Base-by-base conservation (phyloP, 768 basidiomycete genomes). In the Gautieria morchelliformis region DNA sequence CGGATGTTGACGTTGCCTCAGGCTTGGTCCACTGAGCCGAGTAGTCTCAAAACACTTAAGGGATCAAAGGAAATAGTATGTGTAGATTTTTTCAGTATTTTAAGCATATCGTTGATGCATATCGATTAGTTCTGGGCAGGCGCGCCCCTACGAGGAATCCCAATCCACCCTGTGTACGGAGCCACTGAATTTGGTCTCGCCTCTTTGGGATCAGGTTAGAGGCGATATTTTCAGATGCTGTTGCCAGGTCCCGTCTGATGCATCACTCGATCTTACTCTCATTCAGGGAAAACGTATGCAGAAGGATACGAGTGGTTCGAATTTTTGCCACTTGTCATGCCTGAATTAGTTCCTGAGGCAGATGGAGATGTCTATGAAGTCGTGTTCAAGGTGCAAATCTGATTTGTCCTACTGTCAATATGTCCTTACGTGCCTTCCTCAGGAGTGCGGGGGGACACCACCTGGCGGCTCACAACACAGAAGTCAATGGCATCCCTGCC, bases 261-360 rank as follows among this genome's bases (percentile, higher is more conserved):
- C n/a, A 15, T 15, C 33, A 37, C n/a, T 27, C 10, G 11, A 19
- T 17, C 20, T 39, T 3, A 37, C 51, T 40, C 10, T 4, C 6
- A 33, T 20, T 11, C 24, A 55, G 53, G 1, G 17, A 30, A 55
- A 45, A 20, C 41, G 6, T 44, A 55, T 19, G 45, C 8, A 44
- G 66, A 63, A 1, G 64, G 68, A 47, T 78, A 74, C 73, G 64
- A 70, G 33, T 77, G 73, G 64, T 65, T 76, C 56, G 54, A 60
- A 58, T 59, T 65, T 52, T 37, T 67, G 19, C 22, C 59, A 4
- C 52, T 61, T 6, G 44, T 70, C 24, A 60, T 60, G 1, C 17
- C 66, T 7, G 62, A 66, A 19, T 70, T 72, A 65, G 53, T 60
- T 14, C 67, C 73, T 1, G 65, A 72, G 50, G 71, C 63, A 1